Conservation (phyloP, 2,329 filamentous ascomycete species). For the Aaosphaeria arxii region DNA sequence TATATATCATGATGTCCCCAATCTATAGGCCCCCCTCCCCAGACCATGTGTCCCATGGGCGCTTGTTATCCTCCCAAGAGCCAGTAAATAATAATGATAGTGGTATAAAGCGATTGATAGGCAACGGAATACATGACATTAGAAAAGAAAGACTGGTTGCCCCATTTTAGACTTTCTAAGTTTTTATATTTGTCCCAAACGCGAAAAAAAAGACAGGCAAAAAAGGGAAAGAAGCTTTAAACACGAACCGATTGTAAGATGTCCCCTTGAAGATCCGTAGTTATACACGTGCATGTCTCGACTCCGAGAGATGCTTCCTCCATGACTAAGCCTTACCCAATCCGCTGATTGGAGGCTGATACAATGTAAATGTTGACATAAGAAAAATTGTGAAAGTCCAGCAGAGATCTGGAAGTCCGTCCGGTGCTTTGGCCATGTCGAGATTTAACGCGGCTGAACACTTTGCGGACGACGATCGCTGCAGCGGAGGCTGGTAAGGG, state of each 20-base stretch:
- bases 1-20: too few relatives aligned
- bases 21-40: too few relatives aligned
- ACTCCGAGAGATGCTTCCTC: background rate
- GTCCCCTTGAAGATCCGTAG: too few relatives aligned
- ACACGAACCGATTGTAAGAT: too few relatives aligned
- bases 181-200: conserved; percentile 3
- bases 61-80: background rate
- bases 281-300: background rate
- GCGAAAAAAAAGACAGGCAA: background rate
- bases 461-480: background rate
- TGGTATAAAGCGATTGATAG: conserved; percentile 20
- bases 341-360: background rate
- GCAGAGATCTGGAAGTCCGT: too few relatives aligned
- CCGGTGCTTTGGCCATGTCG: background rate
- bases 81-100: background rate
- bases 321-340: conserved; percentile 4
- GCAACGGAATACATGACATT: conserved; percentile 37
- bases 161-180: conserved; percentile 24
- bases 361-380: too few relatives aligned
- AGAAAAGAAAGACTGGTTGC: conserved; percentile 35
- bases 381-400: too few relatives aligned
- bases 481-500: background rate
- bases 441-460: background rate
- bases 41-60: too few relatives aligned
- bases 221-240: background rate